phyloP scores from a whole-genome alignment of 331 rosid genomes.

The Phaseolus coccineus region DNA sequence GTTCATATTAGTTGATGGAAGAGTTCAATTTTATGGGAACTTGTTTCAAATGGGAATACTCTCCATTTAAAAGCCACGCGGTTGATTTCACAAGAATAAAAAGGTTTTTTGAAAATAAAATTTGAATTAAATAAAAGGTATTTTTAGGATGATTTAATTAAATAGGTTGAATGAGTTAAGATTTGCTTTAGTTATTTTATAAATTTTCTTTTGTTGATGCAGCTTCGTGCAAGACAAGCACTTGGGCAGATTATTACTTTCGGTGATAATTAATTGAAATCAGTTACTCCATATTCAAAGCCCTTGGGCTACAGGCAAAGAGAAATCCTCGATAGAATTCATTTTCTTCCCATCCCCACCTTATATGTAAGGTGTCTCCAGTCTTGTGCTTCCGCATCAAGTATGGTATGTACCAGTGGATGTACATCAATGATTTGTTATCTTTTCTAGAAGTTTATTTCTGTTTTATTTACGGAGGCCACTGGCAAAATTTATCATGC shows the following conservation, averaged over 20 bases:
- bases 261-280: constrained; percentile 59
- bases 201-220: constrained; percentile 48
- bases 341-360: constrained; percentile 40
- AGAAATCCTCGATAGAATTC: constrained; percentile 44
- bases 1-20: neutral
- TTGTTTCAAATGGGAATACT: neutral
- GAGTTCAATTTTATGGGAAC: neutral
- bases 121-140: neutral
- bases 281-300: constrained; percentile 38
- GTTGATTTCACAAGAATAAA: neutral
- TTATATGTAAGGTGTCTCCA: constrained; percentile 39
- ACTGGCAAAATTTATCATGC: constrained; percentile 25
- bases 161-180: neutral
- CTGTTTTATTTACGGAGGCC: constrained; percentile 26
- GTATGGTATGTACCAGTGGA: constrained; percentile 57
- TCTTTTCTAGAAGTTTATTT: constrained; percentile 33
- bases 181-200: constrained; percentile 35
- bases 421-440: constrained; percentile 36
- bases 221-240: constrained; percentile 82
- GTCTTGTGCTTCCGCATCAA: constrained; percentile 48
- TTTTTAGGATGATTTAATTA: neutral
- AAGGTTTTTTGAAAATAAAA: neutral
- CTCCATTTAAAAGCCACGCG: neutral
- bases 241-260: constrained; percentile 62
- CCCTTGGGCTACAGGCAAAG: constrained; percentile 41